Percentiles rank a stretch among this genome's conserved stretches.
These are phyloP conservation scores for Diaporthe batatas DNA, from an alignment of 2,329 filamentous ascomycete genomes.

Conservation along the genomic window DNA sequence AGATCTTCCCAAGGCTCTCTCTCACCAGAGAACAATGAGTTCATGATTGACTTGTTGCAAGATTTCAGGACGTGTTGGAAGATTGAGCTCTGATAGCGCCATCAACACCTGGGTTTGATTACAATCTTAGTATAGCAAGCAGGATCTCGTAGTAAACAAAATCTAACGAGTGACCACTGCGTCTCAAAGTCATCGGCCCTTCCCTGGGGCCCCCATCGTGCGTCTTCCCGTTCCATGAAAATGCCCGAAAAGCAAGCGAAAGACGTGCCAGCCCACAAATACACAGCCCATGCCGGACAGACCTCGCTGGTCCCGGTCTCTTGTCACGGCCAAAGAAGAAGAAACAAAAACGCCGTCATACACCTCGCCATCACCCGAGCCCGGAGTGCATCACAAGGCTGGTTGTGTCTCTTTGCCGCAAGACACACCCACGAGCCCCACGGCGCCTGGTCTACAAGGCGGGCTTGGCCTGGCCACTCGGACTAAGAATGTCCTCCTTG, in stretches of 20 bases:
- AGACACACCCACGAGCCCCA: background rate
- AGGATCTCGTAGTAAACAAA: slow-evolving; percentile 32
- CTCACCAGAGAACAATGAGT: no score
- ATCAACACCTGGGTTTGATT: slow-evolving; percentile 20
- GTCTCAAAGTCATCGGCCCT: slow-evolving; percentile 33
- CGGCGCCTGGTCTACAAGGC: slow-evolving; percentile 39
- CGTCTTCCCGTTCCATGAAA: slow-evolving; percentile 16
- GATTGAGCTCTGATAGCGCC: slow-evolving; percentile 6
- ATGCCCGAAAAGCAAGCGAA: background rate
- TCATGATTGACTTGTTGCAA: background rate
- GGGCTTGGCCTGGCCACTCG: slow-evolving; percentile 46
- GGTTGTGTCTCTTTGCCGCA: background rate
- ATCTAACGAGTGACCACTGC: slow-evolving; percentile 33
- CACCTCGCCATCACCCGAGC: slow-evolving; percentile 18
- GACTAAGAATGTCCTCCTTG: slow-evolving; percentile 61
- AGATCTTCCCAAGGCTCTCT: background rate
- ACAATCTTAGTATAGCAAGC: slow-evolving; percentile 36
- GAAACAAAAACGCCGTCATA: slow-evolving; percentile 32
- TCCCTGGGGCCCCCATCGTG: slow-evolving; percentile 21
- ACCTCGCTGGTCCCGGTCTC: slow-evolving; percentile 23
- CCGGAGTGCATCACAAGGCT: background rate
- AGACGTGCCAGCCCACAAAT: background rate
- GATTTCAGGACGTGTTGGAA: background rate
- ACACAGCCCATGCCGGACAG: slow-evolving; percentile 9
- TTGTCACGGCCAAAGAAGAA: slow-evolving; percentile 3